Evolutionary conservation across 208 protist genomes (phyloP).

Genomic region (Leishmania martiniquensis): DNA sequence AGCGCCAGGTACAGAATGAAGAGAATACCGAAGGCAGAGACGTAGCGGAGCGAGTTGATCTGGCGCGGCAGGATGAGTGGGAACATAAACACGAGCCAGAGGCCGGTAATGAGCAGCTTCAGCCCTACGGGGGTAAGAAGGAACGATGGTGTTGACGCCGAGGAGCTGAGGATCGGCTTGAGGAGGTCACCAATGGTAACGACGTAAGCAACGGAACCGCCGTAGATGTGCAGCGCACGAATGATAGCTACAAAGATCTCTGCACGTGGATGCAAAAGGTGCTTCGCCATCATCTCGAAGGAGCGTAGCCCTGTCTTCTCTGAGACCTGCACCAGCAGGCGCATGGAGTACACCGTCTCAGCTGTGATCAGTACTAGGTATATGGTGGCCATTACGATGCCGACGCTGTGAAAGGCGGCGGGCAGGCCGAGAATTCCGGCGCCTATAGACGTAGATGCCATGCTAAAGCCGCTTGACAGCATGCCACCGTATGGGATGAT

Average conservation of each 20-base stretch:
- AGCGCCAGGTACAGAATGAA: constrained; percentile 63
- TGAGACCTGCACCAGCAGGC: constrained; percentile 34
- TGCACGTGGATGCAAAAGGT: constrained; percentile 31
- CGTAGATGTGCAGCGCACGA: constrained; percentile 38
- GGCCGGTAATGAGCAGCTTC: constrained; percentile 19
- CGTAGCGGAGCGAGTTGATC: constrained; percentile 71
- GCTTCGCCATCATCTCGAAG: constrained; percentile 42
- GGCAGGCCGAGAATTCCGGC: constrained; percentile 32
- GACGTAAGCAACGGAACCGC: constrained; percentile 53
- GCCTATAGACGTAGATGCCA: constrained; percentile 45
- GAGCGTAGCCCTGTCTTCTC: constrained; percentile 32
- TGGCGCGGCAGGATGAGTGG: constrained; percentile 51
- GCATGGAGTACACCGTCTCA: constrained; percentile 50
- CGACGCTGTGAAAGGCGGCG: constrained; percentile 42
- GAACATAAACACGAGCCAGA: constrained; percentile 59
- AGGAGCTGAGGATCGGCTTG: constrained; percentile 28
- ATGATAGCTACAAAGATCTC: constrained; percentile 34
- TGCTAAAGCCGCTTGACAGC: constrained; percentile 46
- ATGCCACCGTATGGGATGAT: constrained; percentile 52
- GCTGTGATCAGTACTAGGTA: constrained; percentile 39
- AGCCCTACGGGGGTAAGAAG: constrained; percentile 14
- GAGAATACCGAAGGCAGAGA: constrained; percentile 45
- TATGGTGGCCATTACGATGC: constrained; percentile 35
- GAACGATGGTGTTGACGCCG: constrained; percentile 18
- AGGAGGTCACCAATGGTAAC: constrained; percentile 55